These are phyloP conservation scores for Mycena venus DNA, from an alignment of 768 basidiomycete genomes.

Conservation along the genomic window DNA sequence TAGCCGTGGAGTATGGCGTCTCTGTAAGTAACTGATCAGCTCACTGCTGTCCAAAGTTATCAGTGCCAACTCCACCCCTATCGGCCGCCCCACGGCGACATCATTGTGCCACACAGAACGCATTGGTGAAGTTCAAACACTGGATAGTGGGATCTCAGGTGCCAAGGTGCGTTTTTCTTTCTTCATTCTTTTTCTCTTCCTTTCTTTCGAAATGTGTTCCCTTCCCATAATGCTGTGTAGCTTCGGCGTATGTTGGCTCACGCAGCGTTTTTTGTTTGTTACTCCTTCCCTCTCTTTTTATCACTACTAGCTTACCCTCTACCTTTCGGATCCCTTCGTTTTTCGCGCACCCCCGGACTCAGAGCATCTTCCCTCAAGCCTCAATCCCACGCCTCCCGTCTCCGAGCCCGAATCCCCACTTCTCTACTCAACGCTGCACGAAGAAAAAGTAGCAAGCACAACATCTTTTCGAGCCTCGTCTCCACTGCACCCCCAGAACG, in stretches of 20 bases:
- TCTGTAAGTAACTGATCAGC: too few species aligned
- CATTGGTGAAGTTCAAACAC: background rate
- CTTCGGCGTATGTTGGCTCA: background rate
- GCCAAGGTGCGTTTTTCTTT: too few species aligned
- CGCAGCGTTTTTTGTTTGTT: background rate
- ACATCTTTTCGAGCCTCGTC: background rate
- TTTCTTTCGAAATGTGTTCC: background rate
- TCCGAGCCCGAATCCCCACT: background rate
- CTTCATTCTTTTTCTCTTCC: background rate
- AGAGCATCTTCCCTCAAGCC: background rate
- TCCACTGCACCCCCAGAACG: background rate
- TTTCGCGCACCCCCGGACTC: background rate
- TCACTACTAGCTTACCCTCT: background rate
- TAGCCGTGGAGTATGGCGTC: too few species aligned
- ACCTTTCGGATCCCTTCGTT: background rate
- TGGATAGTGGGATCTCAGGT: background rate
- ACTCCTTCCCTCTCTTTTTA: background rate
- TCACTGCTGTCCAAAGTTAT: too few species aligned
- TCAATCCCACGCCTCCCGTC: background rate
- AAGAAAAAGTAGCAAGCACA: background rate
- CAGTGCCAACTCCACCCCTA: too few species aligned
- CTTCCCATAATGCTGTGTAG: background rate
- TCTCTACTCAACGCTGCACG: background rate
- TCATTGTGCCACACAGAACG: background rate
- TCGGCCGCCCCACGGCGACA: too few species aligned